phyloP scores from a whole-genome alignment of 176 grass and related monocot genomes.

The Oryza punctata region DNA sequence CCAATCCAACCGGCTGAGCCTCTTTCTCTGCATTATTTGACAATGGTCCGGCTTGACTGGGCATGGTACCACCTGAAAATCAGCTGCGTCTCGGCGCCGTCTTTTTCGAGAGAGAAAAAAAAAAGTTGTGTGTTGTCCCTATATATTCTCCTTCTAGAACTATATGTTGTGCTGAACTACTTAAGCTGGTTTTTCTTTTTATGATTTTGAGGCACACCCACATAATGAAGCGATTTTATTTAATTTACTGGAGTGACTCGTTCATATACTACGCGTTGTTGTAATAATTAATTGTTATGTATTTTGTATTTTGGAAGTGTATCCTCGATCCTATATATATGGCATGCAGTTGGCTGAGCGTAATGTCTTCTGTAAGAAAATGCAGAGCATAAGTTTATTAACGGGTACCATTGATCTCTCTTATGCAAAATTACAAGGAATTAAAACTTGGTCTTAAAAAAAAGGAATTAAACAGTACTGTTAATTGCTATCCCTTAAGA shows the following conservation, averaged over 20 bases:
- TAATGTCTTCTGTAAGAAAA: neutral
- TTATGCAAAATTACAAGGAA: neutral
- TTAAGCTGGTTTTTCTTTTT: too few species aligned
- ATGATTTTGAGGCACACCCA: too few species aligned
- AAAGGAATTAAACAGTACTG: too few species aligned
- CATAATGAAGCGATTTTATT: too few species aligned
- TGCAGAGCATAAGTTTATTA: neutral
- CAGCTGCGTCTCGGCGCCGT: neutral
- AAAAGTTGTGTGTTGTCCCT: neutral
- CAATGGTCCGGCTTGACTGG: too few species aligned
- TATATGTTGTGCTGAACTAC: neutral
- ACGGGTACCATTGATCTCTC: neutral
- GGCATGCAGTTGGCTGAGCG: neutral
- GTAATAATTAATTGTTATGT: too few species aligned
- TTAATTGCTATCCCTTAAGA: neutral
- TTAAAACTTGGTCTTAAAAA: too few species aligned
- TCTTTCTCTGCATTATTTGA: neutral
- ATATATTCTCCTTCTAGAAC: neutral
- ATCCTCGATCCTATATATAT: neutral
- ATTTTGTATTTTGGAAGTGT: neutral
- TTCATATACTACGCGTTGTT: too few species aligned
- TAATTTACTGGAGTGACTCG: too few species aligned
- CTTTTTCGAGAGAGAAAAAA: neutral
- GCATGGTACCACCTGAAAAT: slow-evolving; percentile 10
- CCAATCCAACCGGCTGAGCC: neutral